Evolutionary conservation across 176 grass and related monocot species (phyloP), one percentile per base, ranked within the genome.

Genomic region (Triticum dicoccoides): DNA sequence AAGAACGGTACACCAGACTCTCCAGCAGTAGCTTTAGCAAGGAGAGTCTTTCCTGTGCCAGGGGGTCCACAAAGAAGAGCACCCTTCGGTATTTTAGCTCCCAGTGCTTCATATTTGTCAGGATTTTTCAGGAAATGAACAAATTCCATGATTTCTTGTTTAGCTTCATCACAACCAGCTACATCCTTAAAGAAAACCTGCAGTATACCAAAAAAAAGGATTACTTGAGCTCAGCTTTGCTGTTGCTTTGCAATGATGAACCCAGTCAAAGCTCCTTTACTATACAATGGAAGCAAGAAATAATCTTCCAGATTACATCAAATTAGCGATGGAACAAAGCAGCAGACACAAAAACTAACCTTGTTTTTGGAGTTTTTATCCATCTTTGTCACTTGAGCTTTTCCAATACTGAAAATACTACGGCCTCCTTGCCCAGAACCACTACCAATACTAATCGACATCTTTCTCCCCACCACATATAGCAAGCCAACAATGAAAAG

Each of bases 61-160:
- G 93, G 90, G 32, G 93, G 96, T 6, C 92, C 13, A 96, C 96
- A 88, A 88, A 98, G 93, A 70, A 96, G 91, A 75, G 93, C 96
- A 82, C 96, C 96, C 88, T 98, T 98, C 10, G 92, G 96, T 84
- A 98, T 98, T 92, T 96, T 96, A 77, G 96, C 90, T 84, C 96
- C 96, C 52, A 98, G 67, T 6, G 91, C 93, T 87, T 98, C 96
- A 64, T 98, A 98, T 74, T 98, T 98, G 84, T 94, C 95, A 12
- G 96, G 93, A 69, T 98, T 96, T 89, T 96, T 96, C 4, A 96
- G 90, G 64, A 98, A 98, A 87, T 98, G 91, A 77, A 98, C 96
- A 94, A 98, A 96, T 73, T 98, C 96, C 93, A 96, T 98, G 61
- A 96, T 98, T 94, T 98, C 93, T 92, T 96, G 90, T 86, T 98